Conservation (phyloP, 768 basidiomycete genomes). For the Suillus weaverae region DNA sequence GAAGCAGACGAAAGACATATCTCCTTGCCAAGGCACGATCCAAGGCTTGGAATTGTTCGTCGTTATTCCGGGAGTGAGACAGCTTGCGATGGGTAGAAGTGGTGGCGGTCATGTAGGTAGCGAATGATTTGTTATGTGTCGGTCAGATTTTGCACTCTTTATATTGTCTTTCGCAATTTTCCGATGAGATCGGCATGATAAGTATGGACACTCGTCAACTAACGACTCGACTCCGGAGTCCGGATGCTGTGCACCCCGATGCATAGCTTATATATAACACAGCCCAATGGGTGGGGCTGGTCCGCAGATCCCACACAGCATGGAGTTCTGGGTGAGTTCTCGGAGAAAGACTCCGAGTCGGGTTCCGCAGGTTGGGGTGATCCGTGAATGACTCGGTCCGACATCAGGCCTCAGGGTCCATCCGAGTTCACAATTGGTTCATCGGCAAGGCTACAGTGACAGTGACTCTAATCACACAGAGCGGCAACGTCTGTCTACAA, state of each 20-base stretch:
- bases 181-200: not conserved
- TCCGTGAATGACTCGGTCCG: no score
- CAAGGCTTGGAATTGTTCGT: conserved; percentile 31
- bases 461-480: not conserved
- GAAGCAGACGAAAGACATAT: conserved; percentile 27
- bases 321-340: no score
- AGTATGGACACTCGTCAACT: not conserved
- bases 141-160: not conserved
- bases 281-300: not conserved
- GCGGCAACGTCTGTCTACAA: no score
- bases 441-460: no score
- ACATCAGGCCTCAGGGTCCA: no score
- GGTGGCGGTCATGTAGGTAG: conserved; percentile 24
- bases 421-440: no score
- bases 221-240: not conserved
- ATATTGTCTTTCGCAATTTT: not conserved
- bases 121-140: not conserved
- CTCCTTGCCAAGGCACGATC: conserved; percentile 32
- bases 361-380: no score
- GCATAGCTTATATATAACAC: no score
- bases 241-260: not conserved
- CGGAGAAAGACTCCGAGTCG: no score
- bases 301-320: not conserved
- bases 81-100: conserved; percentile 25
- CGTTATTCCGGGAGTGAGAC: conserved; percentile 21